Base-by-base conservation (phyloP, 306 rosid genomes). In the Styphnolobium japonicum region DNA sequence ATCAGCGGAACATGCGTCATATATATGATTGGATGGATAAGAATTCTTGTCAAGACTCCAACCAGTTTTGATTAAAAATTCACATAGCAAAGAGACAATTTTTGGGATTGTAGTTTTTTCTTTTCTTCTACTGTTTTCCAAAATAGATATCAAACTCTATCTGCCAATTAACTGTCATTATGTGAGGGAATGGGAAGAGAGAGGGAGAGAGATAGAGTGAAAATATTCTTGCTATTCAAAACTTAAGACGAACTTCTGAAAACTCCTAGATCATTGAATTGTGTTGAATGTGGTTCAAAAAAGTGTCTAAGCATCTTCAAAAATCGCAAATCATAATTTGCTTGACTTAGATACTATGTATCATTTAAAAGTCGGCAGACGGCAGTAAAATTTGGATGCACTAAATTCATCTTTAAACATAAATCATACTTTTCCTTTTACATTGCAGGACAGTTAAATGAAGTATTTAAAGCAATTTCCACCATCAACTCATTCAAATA, bases 1-100 rank as follows among this genome's bases (percentile, higher is more conserved):
- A 57, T 51, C 21, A 33, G 48, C 9, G 49, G 10, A 77, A 45
- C 21, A 40, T 27, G 37, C 15, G 21, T 45, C 15, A 8, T 9
- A 22, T 31, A 51, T 10, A 77, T 62, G 34, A 51, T 52, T 67
- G 52, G 45, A 71, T 43, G 16, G 78, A 63, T 70, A 71, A 64
- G 19, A 56, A 62, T 8, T 29, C 37, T 8, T 22, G 25, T 23
- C 4, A 5, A 29, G 21, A 72, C 31, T 80, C 9, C 67, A 72
- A 52, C 31, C 60, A 63, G 51, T 52, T 80, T 49, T 80, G 4
- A 23, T 37, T 7, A 37, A 61, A 21, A 34, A 16, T n/a, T 7
- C 36, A 7, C 9, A 34, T 7, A 67, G 36, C 42, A 56, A 49
- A 45, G 14, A 15, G 21, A 11, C 18, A 69, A 48, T 0, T 49